Evolutionary conservation across 78 protist genomes (phyloP).

Genomic region (Chrysochromulina parva): DNA sequence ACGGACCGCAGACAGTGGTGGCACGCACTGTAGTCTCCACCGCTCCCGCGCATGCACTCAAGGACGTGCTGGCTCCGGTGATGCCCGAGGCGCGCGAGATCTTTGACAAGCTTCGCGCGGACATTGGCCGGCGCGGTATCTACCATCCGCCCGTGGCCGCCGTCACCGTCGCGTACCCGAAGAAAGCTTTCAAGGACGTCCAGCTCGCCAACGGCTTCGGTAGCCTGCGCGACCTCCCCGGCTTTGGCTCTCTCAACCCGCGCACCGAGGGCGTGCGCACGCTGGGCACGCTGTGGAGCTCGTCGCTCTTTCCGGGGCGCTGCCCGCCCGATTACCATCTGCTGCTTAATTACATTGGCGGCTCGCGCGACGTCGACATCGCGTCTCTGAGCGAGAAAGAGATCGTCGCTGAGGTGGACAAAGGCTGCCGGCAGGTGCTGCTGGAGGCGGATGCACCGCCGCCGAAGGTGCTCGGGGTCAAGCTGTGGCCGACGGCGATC

Average conservation of each 20-base stretch:
- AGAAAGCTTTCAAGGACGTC: background rate
- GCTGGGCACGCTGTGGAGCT: constrained; percentile 36
- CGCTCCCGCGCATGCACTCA: constrained; percentile 27
- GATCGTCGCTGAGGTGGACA: constrained; percentile 19
- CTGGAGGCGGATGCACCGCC: background rate
- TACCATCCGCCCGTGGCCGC: constrained; percentile 47
- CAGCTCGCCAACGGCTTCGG: constrained; percentile 12
- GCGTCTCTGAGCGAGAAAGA: background rate
- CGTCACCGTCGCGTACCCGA: constrained; percentile 47
- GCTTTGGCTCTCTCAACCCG: constrained; percentile 51
- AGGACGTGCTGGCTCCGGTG: background rate
- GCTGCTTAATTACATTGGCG: constrained; percentile 50
- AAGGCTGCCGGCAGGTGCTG: constrained; percentile 23
- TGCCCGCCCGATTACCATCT: constrained; percentile 16
- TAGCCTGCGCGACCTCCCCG: background rate
- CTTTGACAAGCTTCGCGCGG: background rate
- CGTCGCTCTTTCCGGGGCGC: constrained; percentile 52
- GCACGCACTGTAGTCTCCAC: constrained; percentile 6
- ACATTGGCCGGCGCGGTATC: background rate
- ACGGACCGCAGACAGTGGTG: background rate
- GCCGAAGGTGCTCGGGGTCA: constrained; percentile 14
- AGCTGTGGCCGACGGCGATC: constrained; percentile 47
- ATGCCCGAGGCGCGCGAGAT: constrained; percentile 6
- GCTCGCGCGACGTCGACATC: constrained; percentile 13
- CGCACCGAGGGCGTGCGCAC: constrained; percentile 39